Conservation (phyloP, 1,284 basidiomycete species). For the Austropuccinia psidii region DNA sequence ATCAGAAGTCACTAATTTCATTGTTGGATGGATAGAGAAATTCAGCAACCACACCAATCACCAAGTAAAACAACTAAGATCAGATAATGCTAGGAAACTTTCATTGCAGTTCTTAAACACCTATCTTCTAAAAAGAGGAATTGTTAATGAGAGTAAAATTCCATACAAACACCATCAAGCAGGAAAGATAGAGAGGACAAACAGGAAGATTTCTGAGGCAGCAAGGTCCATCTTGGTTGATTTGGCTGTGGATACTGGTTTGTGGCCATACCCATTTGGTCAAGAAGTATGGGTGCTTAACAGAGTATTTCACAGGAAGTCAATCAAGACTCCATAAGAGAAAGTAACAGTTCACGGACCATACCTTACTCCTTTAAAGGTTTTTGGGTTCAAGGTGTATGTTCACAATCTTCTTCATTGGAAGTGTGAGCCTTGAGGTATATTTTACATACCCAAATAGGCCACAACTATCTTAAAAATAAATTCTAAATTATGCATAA, state of each 20-base stretch:
- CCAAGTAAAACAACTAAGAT: too few relatives aligned
- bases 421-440: too few relatives aligned
- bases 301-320: background rate
- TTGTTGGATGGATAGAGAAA: too few relatives aligned
- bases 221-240: background rate
- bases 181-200: background rate
- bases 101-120: too few relatives aligned
- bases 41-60: too few relatives aligned
- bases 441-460: too few relatives aligned
- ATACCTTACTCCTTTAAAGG: background rate
- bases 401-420: background rate
- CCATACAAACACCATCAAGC: constrained; percentile 11
- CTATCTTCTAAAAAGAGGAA: background rate
- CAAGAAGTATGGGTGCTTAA: background rate
- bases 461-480: too few relatives aligned
- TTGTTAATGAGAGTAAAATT: background rate
- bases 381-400: background rate
- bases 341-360: background rate
- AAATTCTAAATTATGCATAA: too few relatives aligned
- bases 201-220: too few relatives aligned
- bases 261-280: background rate
- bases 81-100: too few relatives aligned
- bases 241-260: background rate
- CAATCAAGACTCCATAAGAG: background rate
- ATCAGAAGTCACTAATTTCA: too few relatives aligned